Evolutionary conservation across 495 filamentous ascomycete species (phyloP).

Genomic region (Viridothelium virens): DNA sequence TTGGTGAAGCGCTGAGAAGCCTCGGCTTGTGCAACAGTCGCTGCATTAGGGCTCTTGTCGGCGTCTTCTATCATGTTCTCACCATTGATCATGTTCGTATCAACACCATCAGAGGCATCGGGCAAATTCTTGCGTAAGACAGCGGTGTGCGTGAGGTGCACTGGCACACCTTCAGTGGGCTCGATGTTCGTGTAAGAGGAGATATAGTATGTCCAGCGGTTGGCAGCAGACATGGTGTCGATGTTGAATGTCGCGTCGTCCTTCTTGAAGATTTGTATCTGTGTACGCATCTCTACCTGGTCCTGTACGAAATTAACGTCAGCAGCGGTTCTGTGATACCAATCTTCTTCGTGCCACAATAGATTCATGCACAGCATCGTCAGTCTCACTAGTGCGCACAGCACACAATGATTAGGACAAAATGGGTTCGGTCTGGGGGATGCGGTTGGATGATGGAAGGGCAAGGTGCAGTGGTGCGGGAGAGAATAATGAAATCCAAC

Average conservation of each 20-base stretch:
- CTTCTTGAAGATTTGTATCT: slow-evolving; percentile 62
- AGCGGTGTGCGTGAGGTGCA: slow-evolving; percentile 5
- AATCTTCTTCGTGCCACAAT: no score
- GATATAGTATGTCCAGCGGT: slow-evolving; percentile 86
- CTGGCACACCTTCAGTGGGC: slow-evolving; percentile 71
- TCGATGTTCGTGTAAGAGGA: slow-evolving; percentile 81
- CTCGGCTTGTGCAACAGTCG: slow-evolving; percentile 46
- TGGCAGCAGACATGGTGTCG: slow-evolving; percentile 47
- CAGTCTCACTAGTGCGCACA: no score
- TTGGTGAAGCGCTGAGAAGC: slow-evolving; percentile 24
- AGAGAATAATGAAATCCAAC: slow-evolving; percentile 31
- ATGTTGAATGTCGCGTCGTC: slow-evolving; percentile 74
- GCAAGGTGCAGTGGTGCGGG: no score
- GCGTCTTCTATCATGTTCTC: slow-evolving; percentile 25
- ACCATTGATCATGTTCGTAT: slow-evolving; percentile 1
- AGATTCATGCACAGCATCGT: no score
- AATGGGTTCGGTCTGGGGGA: no score
- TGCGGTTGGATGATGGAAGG: no score
- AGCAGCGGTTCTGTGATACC: neutral
- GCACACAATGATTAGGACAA: no score
- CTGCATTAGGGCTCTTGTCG: slow-evolving; percentile 39
- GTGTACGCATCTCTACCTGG: slow-evolving; percentile 49
- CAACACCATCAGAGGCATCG: slow-evolving; percentile 33
- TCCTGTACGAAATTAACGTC: slow-evolving; percentile 18
- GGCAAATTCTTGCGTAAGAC: slow-evolving; percentile 39